Evolutionary conservation across 2,329 filamentous ascomycete species (phyloP).

Genomic region (Sclerotinia spermophila): DNA sequence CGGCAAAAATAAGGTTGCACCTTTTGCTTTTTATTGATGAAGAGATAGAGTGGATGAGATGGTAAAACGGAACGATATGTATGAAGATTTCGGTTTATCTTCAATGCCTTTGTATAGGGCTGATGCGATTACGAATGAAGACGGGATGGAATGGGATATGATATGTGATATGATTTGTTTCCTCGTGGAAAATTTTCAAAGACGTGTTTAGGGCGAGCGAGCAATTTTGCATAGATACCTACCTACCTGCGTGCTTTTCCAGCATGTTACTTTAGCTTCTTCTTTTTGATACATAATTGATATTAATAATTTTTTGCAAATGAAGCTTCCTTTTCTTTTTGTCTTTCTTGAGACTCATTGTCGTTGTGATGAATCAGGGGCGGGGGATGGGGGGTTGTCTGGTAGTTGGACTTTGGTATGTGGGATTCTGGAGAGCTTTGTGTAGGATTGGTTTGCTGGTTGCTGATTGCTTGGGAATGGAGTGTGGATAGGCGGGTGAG

Average conservation of each 20-base stretch:
- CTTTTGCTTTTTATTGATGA: background rate
- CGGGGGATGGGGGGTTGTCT: no score
- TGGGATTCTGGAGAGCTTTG: no score
- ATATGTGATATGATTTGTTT: background rate
- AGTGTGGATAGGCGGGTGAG: no score
- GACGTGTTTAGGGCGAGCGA: background rate
- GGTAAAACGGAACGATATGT: background rate
- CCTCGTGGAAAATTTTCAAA: background rate
- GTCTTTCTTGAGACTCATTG: background rate
- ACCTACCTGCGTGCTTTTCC: background rate
- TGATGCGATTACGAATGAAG: background rate
- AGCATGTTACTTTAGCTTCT: background rate
- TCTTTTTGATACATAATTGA: constrained; percentile 2
- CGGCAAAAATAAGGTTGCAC: background rate
- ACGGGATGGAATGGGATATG: background rate
- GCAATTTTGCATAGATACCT: constrained; percentile 4
- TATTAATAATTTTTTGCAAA: background rate
- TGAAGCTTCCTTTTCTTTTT: background rate
- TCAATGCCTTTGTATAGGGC: background rate
- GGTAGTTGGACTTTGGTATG: no score
- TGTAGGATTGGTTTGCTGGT: no score
- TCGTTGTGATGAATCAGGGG: no score
- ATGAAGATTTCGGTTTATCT: constrained; percentile 6
- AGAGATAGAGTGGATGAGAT: background rate
- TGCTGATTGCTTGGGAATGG: no score